Conservation (phyloP, 2,329 filamentous ascomycete genomes). For the Trichoderma koningii region DNA sequence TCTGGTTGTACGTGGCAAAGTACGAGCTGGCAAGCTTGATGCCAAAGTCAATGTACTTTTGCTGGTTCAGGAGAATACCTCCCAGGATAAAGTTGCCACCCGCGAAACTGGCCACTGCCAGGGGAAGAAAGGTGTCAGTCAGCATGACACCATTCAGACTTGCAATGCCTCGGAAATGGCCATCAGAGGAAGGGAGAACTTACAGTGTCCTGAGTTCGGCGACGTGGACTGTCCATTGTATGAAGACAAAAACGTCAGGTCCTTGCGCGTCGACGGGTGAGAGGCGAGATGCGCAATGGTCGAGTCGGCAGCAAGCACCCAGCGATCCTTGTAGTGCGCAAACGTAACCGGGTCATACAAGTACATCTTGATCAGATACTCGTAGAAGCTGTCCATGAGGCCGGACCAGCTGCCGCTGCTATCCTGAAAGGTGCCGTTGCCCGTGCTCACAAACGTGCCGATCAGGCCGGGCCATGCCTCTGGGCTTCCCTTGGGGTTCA, state of each 20-base stretch:
- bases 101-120: constrained; percentile 73
- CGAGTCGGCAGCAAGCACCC: constrained; percentile 74
- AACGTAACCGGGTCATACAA: constrained; percentile 72
- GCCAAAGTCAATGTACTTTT: constrained; percentile 73
- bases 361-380: constrained; percentile 91
- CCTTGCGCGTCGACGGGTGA: constrained; percentile 64
- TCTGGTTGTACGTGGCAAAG: constrained; percentile 70
- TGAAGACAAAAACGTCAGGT: constrained; percentile 70
- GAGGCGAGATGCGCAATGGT: constrained; percentile 71
- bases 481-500: constrained; percentile 58
- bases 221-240: constrained; percentile 52
- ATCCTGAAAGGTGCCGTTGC: constrained; percentile 67
- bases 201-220: constrained; percentile 54
- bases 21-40: constrained; percentile 71
- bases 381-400: constrained; percentile 79
- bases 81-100: constrained; percentile 85
- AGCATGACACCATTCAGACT: no score
- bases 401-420: constrained; percentile 73
- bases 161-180: not conserved
- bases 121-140: not conserved
- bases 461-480: constrained; percentile 79
- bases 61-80: constrained; percentile 66
- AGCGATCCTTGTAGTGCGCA: constrained; percentile 67
- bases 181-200: constrained; percentile 33
- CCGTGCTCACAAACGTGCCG: constrained; percentile 66